phyloP scores from a whole-genome alignment of 163 green algal genomes.

The Trebouxia gelatinosa region DNA sequence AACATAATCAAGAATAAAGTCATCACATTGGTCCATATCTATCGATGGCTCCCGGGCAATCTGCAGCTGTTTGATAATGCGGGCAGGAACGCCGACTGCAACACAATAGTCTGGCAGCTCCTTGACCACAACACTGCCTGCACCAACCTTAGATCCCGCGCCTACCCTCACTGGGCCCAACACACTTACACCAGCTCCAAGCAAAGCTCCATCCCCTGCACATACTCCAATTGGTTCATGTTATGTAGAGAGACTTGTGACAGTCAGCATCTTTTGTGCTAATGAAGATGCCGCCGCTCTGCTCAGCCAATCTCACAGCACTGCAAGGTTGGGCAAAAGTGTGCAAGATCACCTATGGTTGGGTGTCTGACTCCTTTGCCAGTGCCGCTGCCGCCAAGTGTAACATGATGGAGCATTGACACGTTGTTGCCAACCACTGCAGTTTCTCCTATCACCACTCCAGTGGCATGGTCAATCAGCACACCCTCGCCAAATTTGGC shows the following conservation, averaged over 20 bases:
- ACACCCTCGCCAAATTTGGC: slow-evolving; percentile 82
- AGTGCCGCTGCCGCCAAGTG: slow-evolving; percentile 87
- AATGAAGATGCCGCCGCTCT: no score
- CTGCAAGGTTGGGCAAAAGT: not conserved
- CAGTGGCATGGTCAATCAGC: slow-evolving; percentile 95
- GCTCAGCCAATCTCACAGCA: no score
- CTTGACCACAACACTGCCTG: slow-evolving; percentile 85
- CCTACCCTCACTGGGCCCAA: slow-evolving; percentile 87
- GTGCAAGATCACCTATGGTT: slow-evolving; percentile 56
- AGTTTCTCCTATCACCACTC: slow-evolving; percentile 96
- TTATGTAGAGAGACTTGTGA: no score
- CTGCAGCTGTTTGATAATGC: slow-evolving; percentile 73
- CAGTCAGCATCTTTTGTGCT: no score
- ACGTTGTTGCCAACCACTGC: slow-evolving; percentile 93
- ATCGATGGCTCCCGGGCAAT: slow-evolving; percentile 60
- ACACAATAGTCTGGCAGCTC: slow-evolving; percentile 82
- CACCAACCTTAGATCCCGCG: slow-evolving; percentile 86
- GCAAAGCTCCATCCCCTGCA: slow-evolving; percentile 85
- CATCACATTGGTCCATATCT: slow-evolving; percentile 83
- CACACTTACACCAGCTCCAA: slow-evolving; percentile 90
- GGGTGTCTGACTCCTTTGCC: slow-evolving; percentile 82
- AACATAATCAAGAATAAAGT: slow-evolving; percentile 83
- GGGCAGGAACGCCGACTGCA: slow-evolving; percentile 85
- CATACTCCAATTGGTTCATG: no score
- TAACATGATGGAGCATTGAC: slow-evolving; percentile 96